Evolutionary conservation across 768 basidiomycete genomes (phyloP), one percentile per base, ranked within the genome.

Genomic region (Lepiota venenata): DNA sequence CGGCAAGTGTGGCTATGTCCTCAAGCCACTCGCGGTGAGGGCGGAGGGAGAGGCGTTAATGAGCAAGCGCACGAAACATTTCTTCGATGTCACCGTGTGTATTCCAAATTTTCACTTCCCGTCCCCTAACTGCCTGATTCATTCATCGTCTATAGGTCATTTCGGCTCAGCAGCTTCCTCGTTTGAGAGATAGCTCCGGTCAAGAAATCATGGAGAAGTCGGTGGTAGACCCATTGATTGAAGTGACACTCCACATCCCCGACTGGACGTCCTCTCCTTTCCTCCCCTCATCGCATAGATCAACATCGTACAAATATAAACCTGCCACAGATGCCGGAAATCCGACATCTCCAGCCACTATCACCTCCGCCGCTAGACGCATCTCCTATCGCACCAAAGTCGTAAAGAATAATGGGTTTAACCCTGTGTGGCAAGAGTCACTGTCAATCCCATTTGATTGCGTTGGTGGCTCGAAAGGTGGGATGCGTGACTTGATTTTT

Each of bases 151-250:
- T 10, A 8, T 11, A 64, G 61, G 63, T 73, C 62, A 88, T 93
- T 57, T 95, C 94, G 12, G 93, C 88, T 3, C 95, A 98, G 67
- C 93, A 96, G 62, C 80, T 98, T 0, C 94, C 93, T 1, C 78
- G 86, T 0, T 83, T 84, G 0, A 84, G 85, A 58, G 88, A 93
- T 65, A 74, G 81, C 0, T 75, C 74, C 32, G 88, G 85, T 0
- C 80, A 76, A 43, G 89, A 91, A 65, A 75, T 85, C 50, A 65
- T 78, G 42, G 82, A 83, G 60, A 83, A 80, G 52, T 56, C 64
- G 1, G 51, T 66, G 56, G 66, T 75, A 7, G 87, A 92, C 64
- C 93, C 93, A 0, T 92, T 77, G 55, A 68, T 78, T 47, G 73
- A 78, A 65, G 85, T 93, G 16, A 84, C 87, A 4, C 61, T 96